Base-by-base conservation (phyloP, 805 yeast species). In the Starmerella stellata region DNA sequence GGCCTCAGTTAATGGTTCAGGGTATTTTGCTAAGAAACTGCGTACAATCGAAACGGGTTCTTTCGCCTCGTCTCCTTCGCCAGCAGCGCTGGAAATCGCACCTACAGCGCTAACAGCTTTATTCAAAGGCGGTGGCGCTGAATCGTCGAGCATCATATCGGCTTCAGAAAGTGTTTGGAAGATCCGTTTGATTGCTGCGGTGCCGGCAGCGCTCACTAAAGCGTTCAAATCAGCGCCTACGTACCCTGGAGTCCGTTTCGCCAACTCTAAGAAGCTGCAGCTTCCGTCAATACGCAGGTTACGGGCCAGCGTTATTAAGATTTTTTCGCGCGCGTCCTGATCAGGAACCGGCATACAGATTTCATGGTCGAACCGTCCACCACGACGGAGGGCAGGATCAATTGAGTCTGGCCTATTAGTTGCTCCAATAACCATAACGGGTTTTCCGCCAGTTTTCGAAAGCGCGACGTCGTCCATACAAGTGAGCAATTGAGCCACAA, bases 151-250 rank as follows among this genome's bases (percentile, higher is more conserved):
- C 37, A 34, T 34, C 13, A 19, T 34, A 34, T n/a, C 38, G 13
- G 11, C 20, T 4, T 35, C 43, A 14, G 40, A 35, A 1, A 59
- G 28, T 11, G 72, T 64, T 40, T 73, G 71, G 55, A 87, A 87
- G 4, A 90, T 85, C 48, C 98, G 68, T 54, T 87, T 85, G 44
- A 90, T 85, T 1, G 96, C 95, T 45, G 80, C 70, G 16, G 83
- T 78, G 41, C 96, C 96, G 0, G 98, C 94, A 2, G 95, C 95
- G 0, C 95, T 74, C 1, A 81, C 92, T 41, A 90, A 66, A 13
- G 96, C 92, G 52, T 83, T 82, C 48, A 90, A 66, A 63, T 90
- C 98, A 1, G 98, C 98, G 38, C 96, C 98, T 5, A 90, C 98
- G 58, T 74, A 90, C 14, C 98, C 98, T 0, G 98, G 95, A 0